These are phyloP conservation scores for Kockiozyma suomiensis DNA, from an alignment of 805 yeast species.

Conservation along the genomic window DNA sequence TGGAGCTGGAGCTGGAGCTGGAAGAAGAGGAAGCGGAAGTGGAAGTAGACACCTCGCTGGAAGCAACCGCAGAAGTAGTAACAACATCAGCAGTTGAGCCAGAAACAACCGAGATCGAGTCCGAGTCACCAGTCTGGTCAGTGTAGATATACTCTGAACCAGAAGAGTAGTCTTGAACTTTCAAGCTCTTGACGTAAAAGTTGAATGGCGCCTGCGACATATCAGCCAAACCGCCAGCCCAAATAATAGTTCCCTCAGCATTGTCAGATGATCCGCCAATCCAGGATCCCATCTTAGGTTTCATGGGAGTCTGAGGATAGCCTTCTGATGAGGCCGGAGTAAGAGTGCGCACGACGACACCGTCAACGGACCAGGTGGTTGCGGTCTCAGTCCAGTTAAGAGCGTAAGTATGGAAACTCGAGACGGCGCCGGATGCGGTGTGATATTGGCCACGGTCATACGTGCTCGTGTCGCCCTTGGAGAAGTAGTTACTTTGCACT, in stretches of 20 bases:
- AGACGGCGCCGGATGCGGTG: constrained; percentile 57
- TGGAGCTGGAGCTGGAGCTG: constrained; percentile 2
- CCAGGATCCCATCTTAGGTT: constrained; percentile 63
- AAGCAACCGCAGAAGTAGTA: constrained; percentile 25
- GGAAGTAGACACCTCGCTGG: constrained; percentile 24
- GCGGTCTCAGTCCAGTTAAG: constrained; percentile 77
- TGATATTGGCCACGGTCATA: constrained; percentile 82
- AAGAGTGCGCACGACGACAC: constrained; percentile 65
- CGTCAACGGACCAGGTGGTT: constrained; percentile 74
- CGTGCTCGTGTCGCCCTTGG: constrained; percentile 75
- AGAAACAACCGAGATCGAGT: constrained; percentile 45
- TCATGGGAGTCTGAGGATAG: constrained; percentile 89
- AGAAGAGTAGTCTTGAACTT: constrained; percentile 60
- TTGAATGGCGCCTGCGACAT: constrained; percentile 61
- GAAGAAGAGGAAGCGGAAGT: constrained; percentile 30
- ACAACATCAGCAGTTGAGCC: constrained; percentile 29
- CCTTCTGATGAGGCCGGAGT: constrained; percentile 51
- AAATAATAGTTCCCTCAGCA: constrained; percentile 62
- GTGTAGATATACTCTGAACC: constrained; percentile 49
- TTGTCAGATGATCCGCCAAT: constrained; percentile 55
- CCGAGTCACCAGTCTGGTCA: constrained; percentile 47
- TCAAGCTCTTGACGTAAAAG: constrained; percentile 61
- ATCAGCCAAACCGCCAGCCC: constrained; percentile 79
- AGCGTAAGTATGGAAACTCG: constrained; percentile 71
- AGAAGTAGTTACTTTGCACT: constrained; percentile 54